Conservation (phyloP, 306 rosid genomes). For the Crotalaria pallida region DNA sequence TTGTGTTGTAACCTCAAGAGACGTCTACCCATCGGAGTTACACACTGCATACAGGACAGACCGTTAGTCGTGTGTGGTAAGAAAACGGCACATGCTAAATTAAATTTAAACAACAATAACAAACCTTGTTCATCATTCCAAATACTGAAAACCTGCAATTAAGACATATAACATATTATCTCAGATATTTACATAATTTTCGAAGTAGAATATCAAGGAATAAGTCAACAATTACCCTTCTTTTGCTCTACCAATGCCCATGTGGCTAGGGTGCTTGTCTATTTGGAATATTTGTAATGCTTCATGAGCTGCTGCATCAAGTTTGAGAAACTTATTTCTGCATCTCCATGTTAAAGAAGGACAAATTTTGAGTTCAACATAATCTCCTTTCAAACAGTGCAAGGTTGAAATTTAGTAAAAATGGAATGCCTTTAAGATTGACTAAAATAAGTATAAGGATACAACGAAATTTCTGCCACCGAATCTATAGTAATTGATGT, state of each 20-base stretch:
- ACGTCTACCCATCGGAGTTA: conserved; percentile 86
- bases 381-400: conserved; percentile 13
- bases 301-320: conserved; percentile 88
- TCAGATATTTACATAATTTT: conserved; percentile 8
- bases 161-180: conserved; percentile 27
- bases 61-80: conserved; percentile 18
- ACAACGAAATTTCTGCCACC: conserved; percentile 76
- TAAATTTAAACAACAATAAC: conserved; percentile 25
- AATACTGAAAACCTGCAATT: conserved; percentile 84
- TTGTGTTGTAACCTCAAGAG: conserved; percentile 65
- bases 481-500: conserved; percentile 79
- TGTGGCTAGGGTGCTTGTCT: conserved; percentile 97
- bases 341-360: conserved; percentile 47
- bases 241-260: conserved; percentile 99
- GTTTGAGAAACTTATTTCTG: conserved; percentile 89
- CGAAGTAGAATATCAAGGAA: conserved; percentile 11
- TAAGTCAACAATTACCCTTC: conserved; percentile 69
- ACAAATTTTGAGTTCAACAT: conserved; percentile 6
- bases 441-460: conserved; percentile 40
- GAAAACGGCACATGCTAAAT: conserved; percentile 19
- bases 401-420: conserved; percentile 1
- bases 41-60: conserved; percentile 53
- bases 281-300: conserved; percentile 94
- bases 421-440: conserved; percentile 15
- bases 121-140: conserved; percentile 97